Evolutionary conservation across 805 yeast species (phyloP).

Genomic region (Huiozyma sinensis): DNA sequence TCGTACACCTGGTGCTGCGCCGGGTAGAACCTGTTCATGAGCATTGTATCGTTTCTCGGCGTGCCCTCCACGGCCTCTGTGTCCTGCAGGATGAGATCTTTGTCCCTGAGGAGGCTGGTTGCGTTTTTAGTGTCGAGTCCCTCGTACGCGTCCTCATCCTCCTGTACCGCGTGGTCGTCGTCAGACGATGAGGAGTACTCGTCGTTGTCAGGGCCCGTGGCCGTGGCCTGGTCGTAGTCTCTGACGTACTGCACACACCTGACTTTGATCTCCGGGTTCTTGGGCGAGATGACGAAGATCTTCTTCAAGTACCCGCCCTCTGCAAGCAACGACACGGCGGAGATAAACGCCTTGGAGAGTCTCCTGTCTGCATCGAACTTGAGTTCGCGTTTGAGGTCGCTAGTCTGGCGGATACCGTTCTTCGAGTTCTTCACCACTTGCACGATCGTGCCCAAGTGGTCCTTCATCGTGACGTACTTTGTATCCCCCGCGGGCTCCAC

Average conservation of each 20-base stretch:
- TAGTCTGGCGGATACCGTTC: slow-evolving; percentile 46
- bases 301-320: slow-evolving; percentile 38
- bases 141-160: slow-evolving; percentile 7
- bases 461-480: slow-evolving; percentile 21
- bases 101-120: slow-evolving; percentile 19
- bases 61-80: slow-evolving; percentile 1
- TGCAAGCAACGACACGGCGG: slow-evolving; percentile 37
- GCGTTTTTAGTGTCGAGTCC: slow-evolving; percentile 23
- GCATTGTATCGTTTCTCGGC: slow-evolving; percentile 5
- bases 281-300: slow-evolving; percentile 40
- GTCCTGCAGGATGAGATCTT: slow-evolving; percentile 16
- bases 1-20: slow-evolving; percentile 53
- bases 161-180: slow-evolving; percentile 6
- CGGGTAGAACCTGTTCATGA: slow-evolving; percentile 49
- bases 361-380: slow-evolving; percentile 35
- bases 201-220: slow-evolving; percentile 28
- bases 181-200: slow-evolving; percentile 3
- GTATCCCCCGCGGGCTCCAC: slow-evolving; percentile 13
- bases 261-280: slow-evolving; percentile 37
- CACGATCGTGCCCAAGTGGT: slow-evolving; percentile 31
- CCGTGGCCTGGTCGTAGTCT: slow-evolving; percentile 28
- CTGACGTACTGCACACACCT: slow-evolving; percentile 35
- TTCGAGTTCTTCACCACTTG: slow-evolving; percentile 47
- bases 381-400: slow-evolving; percentile 51
- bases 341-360: slow-evolving; percentile 37